Conservation (phyloP, 2,329 filamentous ascomycete genomes). For the Emericellopsis atlantica region DNA sequence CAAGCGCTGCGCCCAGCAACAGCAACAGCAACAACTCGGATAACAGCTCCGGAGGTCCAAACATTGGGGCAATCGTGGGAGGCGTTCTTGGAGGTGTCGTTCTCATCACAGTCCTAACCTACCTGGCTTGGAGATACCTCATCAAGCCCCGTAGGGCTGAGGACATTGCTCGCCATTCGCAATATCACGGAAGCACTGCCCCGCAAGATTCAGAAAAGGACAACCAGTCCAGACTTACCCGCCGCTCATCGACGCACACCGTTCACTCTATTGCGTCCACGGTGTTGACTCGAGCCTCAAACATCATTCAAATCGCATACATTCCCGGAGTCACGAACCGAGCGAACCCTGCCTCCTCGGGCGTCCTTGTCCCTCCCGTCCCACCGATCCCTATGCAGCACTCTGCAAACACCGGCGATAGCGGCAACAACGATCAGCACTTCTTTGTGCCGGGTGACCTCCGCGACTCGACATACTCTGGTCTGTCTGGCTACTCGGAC, state of each 20-base stretch:
- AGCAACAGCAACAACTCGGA: constrained; percentile 6
- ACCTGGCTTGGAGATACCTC: constrained; percentile 77
- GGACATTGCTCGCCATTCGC: constrained; percentile 27
- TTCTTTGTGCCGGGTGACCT: constrained; percentile 90
- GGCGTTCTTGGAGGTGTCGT: constrained; percentile 77
- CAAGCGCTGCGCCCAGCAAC: constrained; percentile 10
- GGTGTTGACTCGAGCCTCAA: constrained; percentile 88
- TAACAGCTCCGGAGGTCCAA: constrained; percentile 33
- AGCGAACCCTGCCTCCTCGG: constrained; percentile 68
- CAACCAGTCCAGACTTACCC: constrained; percentile 23
- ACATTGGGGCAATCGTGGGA: constrained; percentile 77
- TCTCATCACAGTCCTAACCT: constrained; percentile 62
- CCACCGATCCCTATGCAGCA: constrained; percentile 72
- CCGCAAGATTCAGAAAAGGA: constrained; percentile 36
- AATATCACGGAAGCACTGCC: constrained; percentile 21
- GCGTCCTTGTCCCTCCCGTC: constrained; percentile 73
- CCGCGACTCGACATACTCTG: constrained; percentile 83
- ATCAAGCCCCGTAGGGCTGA: constrained; percentile 67
- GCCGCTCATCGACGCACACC: constrained; percentile 70
- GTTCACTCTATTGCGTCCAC: constrained; percentile 89
- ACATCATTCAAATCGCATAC: constrained; percentile 98
- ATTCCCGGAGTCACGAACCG: constrained; percentile 95
- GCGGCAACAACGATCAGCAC: constrained; percentile 61
- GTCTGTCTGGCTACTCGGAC: constrained; percentile 51
- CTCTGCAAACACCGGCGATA: constrained; percentile 28